Base-by-base conservation (phyloP, 1,284 basidiomycete genomes). In the Moesziomyces sp. region DNA sequence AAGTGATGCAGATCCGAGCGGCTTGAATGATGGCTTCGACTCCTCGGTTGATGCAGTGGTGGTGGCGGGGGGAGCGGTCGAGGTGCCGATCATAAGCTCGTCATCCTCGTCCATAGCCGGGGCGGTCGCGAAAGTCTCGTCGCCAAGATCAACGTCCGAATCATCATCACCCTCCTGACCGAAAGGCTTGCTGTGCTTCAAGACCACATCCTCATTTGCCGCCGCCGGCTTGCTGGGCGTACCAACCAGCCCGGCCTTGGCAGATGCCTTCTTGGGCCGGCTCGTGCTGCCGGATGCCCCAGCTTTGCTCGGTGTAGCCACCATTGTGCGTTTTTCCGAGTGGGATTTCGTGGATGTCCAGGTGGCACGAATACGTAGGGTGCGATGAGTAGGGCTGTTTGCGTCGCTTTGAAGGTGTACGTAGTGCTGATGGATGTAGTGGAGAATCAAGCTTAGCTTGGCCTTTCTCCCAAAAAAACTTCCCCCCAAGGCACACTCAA, bases 131-230 rank as follows among this genome's bases (percentile, higher is more conserved):
- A 70, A 64, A 3, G 60, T 55, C 23, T 63, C 63, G 46, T 76
- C 74, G 3, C 21, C 60, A 24, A 73, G 24, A 24, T 73, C 71
- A 2, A 68, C 58, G 38, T 71, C 71, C 40, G 64, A 60, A 16
- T 73, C 70, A n/a, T 72, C 69, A 1, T 57, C 64, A 13, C 46
- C 61, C 14, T 77, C 75, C 57, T 51, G 28, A 2, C 75, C 71
- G 21, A 77, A 72, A 0, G 75, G 71, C 58, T 74, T 77, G 52
- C 59, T 63, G 45, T 74, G 72, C 48, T 67, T 71, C 0, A 74
- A 42, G 2, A 60, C 58, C 23, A 50, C 48, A 0, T 63, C 56
- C 8, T 8, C 56, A 28, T 64, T 54, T 2, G 46, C 54, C 7
- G 24, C 47, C 10, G 23, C 45, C 13, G 52, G 13, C 28, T 55